These are phyloP conservation scores for Penicillium egyptiacum DNA, from an alignment of 495 filamentous ascomycete species.

Conservation along the genomic window DNA sequence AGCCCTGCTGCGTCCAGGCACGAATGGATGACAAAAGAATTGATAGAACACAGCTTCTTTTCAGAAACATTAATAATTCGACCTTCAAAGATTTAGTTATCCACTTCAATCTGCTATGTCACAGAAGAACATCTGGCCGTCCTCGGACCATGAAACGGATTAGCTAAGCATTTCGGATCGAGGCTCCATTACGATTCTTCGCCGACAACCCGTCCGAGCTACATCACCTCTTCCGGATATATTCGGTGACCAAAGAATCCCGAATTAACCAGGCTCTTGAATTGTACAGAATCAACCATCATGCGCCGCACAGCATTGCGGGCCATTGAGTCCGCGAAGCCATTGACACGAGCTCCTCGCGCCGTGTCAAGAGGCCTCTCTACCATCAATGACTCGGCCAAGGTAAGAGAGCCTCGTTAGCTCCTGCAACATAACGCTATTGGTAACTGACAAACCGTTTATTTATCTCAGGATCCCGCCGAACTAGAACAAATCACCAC, in stretches of 20 bases:
- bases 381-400: constrained; percentile 40
- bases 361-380: constrained; percentile 44
- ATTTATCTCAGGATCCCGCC: constrained; percentile 67
- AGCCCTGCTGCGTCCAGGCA: not conserved
- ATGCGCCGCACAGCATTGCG: constrained; percentile 52
- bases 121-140: not conserved
- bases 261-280: not conserved
- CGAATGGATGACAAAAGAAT: not conserved
- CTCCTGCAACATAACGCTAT: not conserved
- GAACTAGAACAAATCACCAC: constrained; percentile 87
- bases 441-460: constrained; percentile 11
- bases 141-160: not conserved
- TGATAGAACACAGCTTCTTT: not conserved
- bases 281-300: constrained; percentile 15
- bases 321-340: constrained; percentile 46
- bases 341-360: constrained; percentile 40
- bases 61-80: not conserved
- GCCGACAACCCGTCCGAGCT: constrained; percentile 12
- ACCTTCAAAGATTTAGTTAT: not conserved
- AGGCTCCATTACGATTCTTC: constrained; percentile 31
- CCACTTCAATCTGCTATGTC: no score
- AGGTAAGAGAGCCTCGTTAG: constrained; percentile 30
- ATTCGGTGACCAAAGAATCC: constrained; percentile 11
- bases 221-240: constrained; percentile 18
- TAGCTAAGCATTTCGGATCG: constrained; percentile 27